Percentiles rank a stretch among this genome's conserved stretches.
phyloP scores from a whole-genome alignment of 2,329 filamentous ascomycete species.

The Trichophyton mentagrophytes region DNA sequence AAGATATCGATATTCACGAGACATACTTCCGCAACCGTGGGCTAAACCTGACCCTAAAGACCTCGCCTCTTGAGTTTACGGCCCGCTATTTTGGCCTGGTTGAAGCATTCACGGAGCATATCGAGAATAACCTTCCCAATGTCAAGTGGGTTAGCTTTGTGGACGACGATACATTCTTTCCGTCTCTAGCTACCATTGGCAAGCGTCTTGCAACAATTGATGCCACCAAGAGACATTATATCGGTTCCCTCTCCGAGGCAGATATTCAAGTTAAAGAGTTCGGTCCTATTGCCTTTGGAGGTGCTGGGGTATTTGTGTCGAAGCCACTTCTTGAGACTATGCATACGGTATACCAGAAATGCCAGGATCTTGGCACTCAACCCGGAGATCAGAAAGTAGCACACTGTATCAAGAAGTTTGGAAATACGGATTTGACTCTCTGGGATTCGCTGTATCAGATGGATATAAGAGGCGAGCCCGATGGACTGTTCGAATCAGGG shows the following conservation, averaged over 20 bases:
- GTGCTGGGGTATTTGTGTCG: constrained; percentile 34
- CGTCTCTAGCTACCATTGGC: constrained; percentile 28
- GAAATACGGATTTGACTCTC: constrained; percentile 27
- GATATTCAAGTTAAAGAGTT: constrained; percentile 34
- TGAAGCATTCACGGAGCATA: constrained; percentile 28
- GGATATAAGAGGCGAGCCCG: constrained; percentile 31
- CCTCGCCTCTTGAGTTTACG: constrained; percentile 31
- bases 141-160: constrained; percentile 33
- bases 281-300: constrained; percentile 33
- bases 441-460: constrained; percentile 35
- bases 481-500: constrained; percentile 34
- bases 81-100: constrained; percentile 34
- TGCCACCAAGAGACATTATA: constrained; percentile 30
- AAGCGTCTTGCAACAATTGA: constrained; percentile 30
- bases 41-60: constrained; percentile 28
- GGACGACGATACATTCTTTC: constrained; percentile 35
- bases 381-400: constrained; percentile 34
- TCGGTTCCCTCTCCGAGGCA: constrained; percentile 32
- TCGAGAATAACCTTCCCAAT: constrained; percentile 27
- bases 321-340: constrained; percentile 28
- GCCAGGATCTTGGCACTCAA: constrained; percentile 32
- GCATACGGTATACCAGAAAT: constrained; percentile 29
- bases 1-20: constrained; percentile 28
- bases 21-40: constrained; percentile 32
- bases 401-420: constrained; percentile 31